phyloP scores from a whole-genome alignment of 371 early-diverging fungal species.

The Vairimorpha necatrix region DNA sequence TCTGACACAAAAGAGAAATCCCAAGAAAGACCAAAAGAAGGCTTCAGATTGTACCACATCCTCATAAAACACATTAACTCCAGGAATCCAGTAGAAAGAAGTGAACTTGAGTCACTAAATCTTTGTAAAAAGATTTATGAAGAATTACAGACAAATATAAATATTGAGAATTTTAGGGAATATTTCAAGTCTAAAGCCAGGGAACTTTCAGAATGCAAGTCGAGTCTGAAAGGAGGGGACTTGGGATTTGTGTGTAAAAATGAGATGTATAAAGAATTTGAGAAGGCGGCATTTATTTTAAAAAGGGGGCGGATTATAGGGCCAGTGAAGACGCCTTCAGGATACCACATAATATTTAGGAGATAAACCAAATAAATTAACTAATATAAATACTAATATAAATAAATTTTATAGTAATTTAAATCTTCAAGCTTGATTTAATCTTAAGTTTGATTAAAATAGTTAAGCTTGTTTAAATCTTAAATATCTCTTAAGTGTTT shows the following conservation, averaged over 20 bases:
- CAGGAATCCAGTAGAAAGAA: constrained; percentile 76
- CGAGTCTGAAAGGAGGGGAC: constrained; percentile 78
- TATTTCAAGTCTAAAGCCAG: constrained; percentile 67
- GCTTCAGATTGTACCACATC: constrained; percentile 73
- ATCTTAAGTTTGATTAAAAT: neutral
- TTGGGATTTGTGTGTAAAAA: constrained; percentile 75
- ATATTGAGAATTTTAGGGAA: constrained; percentile 66
- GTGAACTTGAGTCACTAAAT: constrained; percentile 75
- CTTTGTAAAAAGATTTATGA: constrained; percentile 66
- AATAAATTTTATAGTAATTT: neutral
- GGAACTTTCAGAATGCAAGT: constrained; percentile 75
- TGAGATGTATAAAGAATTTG: constrained; percentile 77
- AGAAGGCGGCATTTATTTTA: constrained; percentile 76
- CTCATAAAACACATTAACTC: constrained; percentile 79
- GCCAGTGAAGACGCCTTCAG: constrained; percentile 79
- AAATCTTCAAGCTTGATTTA: neutral
- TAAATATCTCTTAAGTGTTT: too few species aligned
- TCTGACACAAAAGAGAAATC: constrained; percentile 71
- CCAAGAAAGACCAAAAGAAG: constrained; percentile 72
- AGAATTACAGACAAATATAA: constrained; percentile 65
- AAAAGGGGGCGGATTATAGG: constrained; percentile 74
- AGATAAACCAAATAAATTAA: too few species aligned
- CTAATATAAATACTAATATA: neutral
- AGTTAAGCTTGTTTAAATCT: neutral
- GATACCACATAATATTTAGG: constrained; percentile 75